A percentile compares a stretch with the other conserved stretches of the same genome.
phyloP scores from a whole-genome alignment of 1,284 basidiomycete species.

The Pseudozyma tsukubaensis region DNA sequence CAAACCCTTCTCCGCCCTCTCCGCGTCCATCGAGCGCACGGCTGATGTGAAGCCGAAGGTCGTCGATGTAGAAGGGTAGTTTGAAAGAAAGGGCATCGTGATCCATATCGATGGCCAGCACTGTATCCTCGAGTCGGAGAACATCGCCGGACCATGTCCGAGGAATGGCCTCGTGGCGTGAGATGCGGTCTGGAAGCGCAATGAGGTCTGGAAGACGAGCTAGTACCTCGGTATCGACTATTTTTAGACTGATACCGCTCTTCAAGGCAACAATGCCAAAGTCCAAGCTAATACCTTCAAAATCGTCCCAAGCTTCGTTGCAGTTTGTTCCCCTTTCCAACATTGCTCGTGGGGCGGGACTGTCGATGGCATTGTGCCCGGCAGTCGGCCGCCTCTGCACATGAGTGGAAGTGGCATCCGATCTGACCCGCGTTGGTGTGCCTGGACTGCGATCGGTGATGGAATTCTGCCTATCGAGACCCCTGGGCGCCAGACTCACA shows the following conservation, averaged over 20 bases:
- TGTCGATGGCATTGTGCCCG: background rate
- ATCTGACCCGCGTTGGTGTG: constrained; percentile 19
- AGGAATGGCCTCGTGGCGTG: constrained; percentile 21
- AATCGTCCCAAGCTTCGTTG: constrained; percentile 42
- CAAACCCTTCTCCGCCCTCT: background rate
- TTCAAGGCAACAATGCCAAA: constrained; percentile 57
- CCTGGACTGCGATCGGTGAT: constrained; percentile 19
- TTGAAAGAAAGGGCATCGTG: constrained; percentile 15
- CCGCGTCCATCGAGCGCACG: constrained; percentile 6
- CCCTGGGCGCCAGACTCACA: constrained; percentile 6
- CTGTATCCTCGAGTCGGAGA: constrained; percentile 38
- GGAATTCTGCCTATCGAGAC: constrained; percentile 1
- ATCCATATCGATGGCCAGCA: constrained; percentile 30
- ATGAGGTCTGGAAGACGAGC: constrained; percentile 27
- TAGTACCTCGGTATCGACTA: constrained; percentile 4
- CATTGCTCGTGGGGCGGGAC: background rate
- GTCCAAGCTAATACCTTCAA: constrained; percentile 53
- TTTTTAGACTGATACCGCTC: constrained; percentile 7
- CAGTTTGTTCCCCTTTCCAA: background rate
- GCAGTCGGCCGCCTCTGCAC: background rate
- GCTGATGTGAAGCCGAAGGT: constrained; percentile 24
- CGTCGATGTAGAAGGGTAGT: constrained; percentile 30
- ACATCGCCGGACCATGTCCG: constrained; percentile 25
- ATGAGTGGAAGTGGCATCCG: background rate
- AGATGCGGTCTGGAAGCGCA: constrained; percentile 26